Conservation (phyloP, 1,284 basidiomycete species). For the Ustilago nuda region DNA sequence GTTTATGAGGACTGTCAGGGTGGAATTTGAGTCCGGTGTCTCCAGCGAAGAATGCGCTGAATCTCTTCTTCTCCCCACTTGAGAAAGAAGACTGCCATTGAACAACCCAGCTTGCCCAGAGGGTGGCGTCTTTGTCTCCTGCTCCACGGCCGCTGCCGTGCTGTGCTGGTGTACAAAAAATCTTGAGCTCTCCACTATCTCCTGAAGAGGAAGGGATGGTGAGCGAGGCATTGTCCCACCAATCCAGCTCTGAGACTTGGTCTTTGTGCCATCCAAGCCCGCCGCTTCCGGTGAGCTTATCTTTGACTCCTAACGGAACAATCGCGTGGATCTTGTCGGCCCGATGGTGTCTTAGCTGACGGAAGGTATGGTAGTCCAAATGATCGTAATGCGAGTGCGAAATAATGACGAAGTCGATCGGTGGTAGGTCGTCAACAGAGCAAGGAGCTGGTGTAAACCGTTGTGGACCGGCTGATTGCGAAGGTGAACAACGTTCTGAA, state of each 20-base stretch:
- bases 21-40: conserved; percentile 65
- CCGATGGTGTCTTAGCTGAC: conserved; percentile 21
- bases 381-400: conserved; percentile 69
- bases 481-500: conserved; percentile 63
- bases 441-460: conserved; percentile 60
- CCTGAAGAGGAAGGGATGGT: neutral
- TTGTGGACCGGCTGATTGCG: conserved; percentile 58
- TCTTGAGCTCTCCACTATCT: conserved; percentile 8
- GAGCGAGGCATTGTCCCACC: conserved; percentile 61
- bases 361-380: conserved; percentile 62
- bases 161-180: conserved; percentile 65
- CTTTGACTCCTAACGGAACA: conserved; percentile 61
- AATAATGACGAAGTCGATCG: conserved; percentile 63
- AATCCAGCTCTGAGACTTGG: conserved; percentile 61
- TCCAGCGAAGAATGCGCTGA: conserved; percentile 63
- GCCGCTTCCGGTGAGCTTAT: conserved; percentile 42
- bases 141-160: conserved; percentile 62
- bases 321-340: conserved; percentile 51
- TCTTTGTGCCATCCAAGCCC: conserved; percentile 48
- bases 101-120: conserved; percentile 65
- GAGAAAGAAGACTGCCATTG: conserved; percentile 21
- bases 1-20: conserved; percentile 30
- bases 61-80: conserved; percentile 16
- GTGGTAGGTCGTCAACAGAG: conserved; percentile 52
- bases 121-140: conserved; percentile 49